Base-by-base conservation (phyloP, 306 rosid genomes). In the Cucumis hystrix region DNA sequence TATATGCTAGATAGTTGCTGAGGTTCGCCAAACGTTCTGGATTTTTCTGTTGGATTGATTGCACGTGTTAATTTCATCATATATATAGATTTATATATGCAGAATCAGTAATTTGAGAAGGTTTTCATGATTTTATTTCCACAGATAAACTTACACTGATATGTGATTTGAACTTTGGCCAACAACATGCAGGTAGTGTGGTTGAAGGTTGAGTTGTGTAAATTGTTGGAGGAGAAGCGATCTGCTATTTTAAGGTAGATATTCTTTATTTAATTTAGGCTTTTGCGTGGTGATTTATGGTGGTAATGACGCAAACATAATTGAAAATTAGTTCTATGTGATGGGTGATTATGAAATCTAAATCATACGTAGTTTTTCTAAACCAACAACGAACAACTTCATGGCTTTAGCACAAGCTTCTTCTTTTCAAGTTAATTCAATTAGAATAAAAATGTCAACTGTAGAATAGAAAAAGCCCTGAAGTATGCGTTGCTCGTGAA, bases 201-300 rank as follows among this genome's bases (percentile, higher is more conserved):
- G 89, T 86, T 95, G 83, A 95, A 95, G 87, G 90, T 83, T 88
- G 97, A 92, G 70, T 87, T 95, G 58, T 92, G 99, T 85, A 88
- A 83, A 81, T 81, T 86, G 84, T 89, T 95, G 78, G 99, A 90
- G 83, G 97, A 95, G 30, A 92, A 89, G 87, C 86, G 99, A 89
- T 95, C 99, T 55, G 82, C 96, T 83, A 78, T 89, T 82, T 93
- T 95, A 73, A 91, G 97, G 99, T 95, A 80, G 51, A 45, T 80
- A 76, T 74, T 79, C 81, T 75, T 25, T 30, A 55, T 54, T 41
- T 74, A 35, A 14, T 76, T 33, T 61, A 11, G 67, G 28, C n/a
- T 61, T 52, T 77, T 43, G 28, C 55, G 33, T 67, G 74, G n/a
- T 68, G 56, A 6, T 21, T 63, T 41, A 68, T 41, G 55, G 56